These are phyloP conservation scores for Caloboletus firmus DNA, from an alignment of 1,284 basidiomycete species.

Conservation along the genomic window DNA sequence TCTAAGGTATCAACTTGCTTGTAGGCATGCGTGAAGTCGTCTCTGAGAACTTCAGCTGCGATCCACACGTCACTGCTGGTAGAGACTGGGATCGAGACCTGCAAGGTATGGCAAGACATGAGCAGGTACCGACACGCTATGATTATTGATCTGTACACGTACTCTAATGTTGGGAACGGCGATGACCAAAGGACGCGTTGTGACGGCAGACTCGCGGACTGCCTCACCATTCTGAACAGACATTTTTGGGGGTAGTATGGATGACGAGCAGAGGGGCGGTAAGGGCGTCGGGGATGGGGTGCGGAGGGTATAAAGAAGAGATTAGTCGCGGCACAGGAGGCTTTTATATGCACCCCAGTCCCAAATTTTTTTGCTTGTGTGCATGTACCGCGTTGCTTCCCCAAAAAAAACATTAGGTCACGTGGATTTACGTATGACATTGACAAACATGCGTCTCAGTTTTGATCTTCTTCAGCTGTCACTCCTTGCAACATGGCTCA, in stretches of 20 bases:
- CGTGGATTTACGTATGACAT: constrained; percentile 29
- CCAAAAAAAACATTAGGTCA: constrained; percentile 34
- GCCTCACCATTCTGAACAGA: constrained; percentile 33
- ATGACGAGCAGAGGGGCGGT: constrained; percentile 1
- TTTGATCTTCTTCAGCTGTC: constrained; percentile 2
- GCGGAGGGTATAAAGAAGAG: constrained; percentile 7
- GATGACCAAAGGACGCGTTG: constrained; percentile 65
- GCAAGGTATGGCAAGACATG: constrained; percentile 13
- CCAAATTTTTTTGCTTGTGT: constrained; percentile 34
- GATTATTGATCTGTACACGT: constrained; percentile 37
- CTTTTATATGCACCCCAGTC: constrained; percentile 35
- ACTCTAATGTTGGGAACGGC: constrained; percentile 66
- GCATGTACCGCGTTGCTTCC: constrained; percentile 19
- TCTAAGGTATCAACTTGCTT: constrained; percentile 55
- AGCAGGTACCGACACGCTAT: constrained; percentile 5
- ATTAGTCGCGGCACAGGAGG: constrained; percentile 7
- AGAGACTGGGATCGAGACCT: constrained; percentile 85
- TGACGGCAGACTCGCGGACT: constrained; percentile 38
- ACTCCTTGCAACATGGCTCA: not conserved
- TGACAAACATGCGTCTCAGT: constrained; percentile 1
- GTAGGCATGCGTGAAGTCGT: constrained; percentile 77
- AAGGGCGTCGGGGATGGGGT: constrained; percentile 1
- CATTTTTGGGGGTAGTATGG: constrained; percentile 26
- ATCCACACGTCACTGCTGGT: constrained; percentile 82
- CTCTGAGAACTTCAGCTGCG: constrained; percentile 81